Evolutionary conservation across 2,329 filamentous ascomycete species (phyloP), one percentile per base, ranked within the genome.

Genomic region (Hypoxylon rubiginosum): DNA sequence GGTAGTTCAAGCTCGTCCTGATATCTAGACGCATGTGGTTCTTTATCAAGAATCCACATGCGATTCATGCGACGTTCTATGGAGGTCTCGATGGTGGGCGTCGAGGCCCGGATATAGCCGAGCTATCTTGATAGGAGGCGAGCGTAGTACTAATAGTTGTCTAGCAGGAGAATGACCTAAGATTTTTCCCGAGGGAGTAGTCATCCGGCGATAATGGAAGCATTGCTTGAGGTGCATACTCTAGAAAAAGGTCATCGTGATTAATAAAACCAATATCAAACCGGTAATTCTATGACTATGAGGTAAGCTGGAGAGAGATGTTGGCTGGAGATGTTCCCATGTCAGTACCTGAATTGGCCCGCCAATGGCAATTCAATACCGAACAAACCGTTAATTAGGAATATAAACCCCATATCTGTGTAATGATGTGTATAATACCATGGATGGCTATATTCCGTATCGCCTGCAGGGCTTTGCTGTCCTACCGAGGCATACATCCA

Each of bases 21-120:
- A 30, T 24, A 32, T 52, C 30, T 17, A 41, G 8, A 43, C 21
- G 17, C 39, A 43, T 43, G 39, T 51, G 26, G 43, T 43, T 15
- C 21, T 55, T 53, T 28, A 43, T 43, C 52, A 43, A 21, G 34
- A 13, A 21, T 63, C 48, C 49, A n/a, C 8, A 43, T 60, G 53
- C 39, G 51, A 46, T 55, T 46, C 50, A 62, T 66, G 21, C 59
- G 48, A 51, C 46, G 39, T 62, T 57, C 36, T 24, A 41, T 30
- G 21, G 5, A 24, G 15, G 36, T 41, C 36, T 41, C n/a, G 36
- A 41, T 17, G 4, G 34, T 17, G 36, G 5, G 15, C 10, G 5
- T 41, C 8, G 8, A n/a, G 15, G 15, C 15, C 39, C 39, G 39
- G 39, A 43, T 43, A 43, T 21, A 21, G 17, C 39, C 39, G 39